phyloP scores from a whole-genome alignment of 2,329 filamentous ascomycete genomes.

The Colletotrichum agaves region DNA sequence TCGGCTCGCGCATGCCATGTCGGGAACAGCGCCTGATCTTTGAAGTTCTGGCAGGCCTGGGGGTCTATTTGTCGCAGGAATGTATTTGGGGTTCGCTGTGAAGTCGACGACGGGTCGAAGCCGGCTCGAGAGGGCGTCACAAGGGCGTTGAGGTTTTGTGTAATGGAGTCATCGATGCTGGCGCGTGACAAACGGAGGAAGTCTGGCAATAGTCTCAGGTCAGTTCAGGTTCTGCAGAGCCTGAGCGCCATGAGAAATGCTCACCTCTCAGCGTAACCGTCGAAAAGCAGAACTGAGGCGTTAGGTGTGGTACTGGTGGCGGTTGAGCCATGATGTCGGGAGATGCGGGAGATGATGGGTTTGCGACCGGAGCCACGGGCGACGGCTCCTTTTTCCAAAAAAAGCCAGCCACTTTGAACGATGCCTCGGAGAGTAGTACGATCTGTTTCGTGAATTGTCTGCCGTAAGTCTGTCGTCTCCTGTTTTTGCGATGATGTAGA shows the following conservation, averaged over 20 bases:
- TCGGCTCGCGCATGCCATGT: constrained; percentile 87
- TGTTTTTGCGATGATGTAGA: background rate
- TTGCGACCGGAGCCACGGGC: constrained; percentile 51
- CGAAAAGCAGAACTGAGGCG: constrained; percentile 83
- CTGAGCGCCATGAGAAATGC: constrained; percentile 36
- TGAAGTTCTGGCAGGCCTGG: constrained; percentile 76
- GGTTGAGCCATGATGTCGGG: constrained; percentile 58
- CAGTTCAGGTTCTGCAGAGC: background rate
- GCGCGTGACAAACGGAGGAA: constrained; percentile 88
- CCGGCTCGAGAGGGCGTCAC: constrained; percentile 76
- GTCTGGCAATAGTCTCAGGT: constrained; percentile 64
- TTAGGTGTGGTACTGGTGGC: constrained; percentile 64
- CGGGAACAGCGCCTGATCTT: constrained; percentile 82
- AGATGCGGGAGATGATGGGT: constrained; percentile 43
- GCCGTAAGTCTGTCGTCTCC: background rate
- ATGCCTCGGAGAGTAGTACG: background rate
- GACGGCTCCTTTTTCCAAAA: constrained; percentile 58
- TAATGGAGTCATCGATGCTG: constrained; percentile 92
- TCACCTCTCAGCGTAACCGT: constrained; percentile 75
- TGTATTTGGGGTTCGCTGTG: constrained; percentile 65
- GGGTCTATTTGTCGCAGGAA: constrained; percentile 66
- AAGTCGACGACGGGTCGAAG: constrained; percentile 85
- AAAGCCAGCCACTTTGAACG: constrained; percentile 58
- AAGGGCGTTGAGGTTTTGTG: constrained; percentile 91
- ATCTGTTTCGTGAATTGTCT: background rate